These are phyloP conservation scores for Moesziomyces sp. DNA, from an alignment of 1,284 basidiomycete species.

Conservation along the genomic window DNA sequence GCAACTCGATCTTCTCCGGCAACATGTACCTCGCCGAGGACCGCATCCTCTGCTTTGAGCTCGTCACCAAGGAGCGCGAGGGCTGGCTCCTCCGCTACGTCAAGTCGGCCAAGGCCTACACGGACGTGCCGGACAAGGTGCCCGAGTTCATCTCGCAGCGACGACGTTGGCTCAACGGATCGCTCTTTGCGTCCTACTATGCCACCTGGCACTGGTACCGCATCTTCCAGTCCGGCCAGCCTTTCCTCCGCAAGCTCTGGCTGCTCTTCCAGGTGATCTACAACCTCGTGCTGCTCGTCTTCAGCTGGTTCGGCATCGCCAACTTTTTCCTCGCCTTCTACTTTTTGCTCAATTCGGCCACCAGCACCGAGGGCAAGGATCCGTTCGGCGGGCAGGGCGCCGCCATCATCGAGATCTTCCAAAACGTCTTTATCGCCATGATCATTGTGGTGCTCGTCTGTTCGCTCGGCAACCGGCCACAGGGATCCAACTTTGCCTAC, in stretches of 20 bases:
- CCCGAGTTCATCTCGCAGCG: slow-evolving; percentile 65
- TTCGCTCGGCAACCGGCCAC: slow-evolving; percentile 66
- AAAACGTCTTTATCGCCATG: slow-evolving; percentile 65
- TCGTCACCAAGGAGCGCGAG: slow-evolving; percentile 68
- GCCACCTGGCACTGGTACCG: slow-evolving; percentile 62
- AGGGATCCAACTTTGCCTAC: slow-evolving; percentile 61
- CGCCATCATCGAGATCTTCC: slow-evolving; percentile 57
- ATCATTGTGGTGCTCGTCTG: slow-evolving; percentile 64
- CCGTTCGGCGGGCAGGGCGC: slow-evolving; percentile 47
- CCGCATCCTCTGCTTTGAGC: slow-evolving; percentile 65
- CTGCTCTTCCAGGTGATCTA: slow-evolving; percentile 64
- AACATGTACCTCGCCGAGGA: slow-evolving; percentile 67
- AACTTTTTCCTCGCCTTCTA: slow-evolving; percentile 61
- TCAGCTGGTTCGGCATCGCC: slow-evolving; percentile 63
- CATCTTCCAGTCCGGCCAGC: slow-evolving; percentile 62
- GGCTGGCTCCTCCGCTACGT: slow-evolving; percentile 64
- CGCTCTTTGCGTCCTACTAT: slow-evolving; percentile 62
- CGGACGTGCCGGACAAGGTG: slow-evolving; percentile 63
- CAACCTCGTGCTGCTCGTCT: slow-evolving; percentile 60
- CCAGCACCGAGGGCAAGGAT: slow-evolving; percentile 33
- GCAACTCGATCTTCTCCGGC: slow-evolving; percentile 60
- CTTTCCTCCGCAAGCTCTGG: slow-evolving; percentile 55
- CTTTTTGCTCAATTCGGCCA: slow-evolving; percentile 55
- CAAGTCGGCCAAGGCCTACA: slow-evolving; percentile 63
- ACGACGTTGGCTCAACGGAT: slow-evolving; percentile 65